Evolutionary conservation across 129 eudicot species (phyloP).

Genomic region (Scalesia atractyloides): DNA sequence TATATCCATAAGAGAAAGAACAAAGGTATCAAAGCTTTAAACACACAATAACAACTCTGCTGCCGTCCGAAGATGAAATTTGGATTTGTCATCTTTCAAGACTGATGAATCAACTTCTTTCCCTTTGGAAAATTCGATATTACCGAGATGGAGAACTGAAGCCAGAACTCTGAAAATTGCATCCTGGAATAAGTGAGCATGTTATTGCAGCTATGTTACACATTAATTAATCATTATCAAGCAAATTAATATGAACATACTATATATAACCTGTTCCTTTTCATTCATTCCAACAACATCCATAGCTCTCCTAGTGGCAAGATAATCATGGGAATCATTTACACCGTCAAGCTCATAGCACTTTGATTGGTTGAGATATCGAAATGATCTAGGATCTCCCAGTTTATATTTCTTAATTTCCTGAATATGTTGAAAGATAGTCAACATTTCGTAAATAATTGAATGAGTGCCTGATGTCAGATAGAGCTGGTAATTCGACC

Average conservation of each 20-base stretch:
- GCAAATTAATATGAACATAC: conserved; percentile 15
- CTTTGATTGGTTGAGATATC: conserved; percentile 84
- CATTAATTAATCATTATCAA: neutral
- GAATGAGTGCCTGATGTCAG: conserved; percentile 3
- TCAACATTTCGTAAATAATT: conserved; percentile 22
- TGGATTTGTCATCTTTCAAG: conserved; percentile 79
- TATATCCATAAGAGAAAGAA: neutral
- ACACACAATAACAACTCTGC: conserved; percentile 83
- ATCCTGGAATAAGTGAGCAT: conserved; percentile 55
- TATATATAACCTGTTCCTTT: conserved; percentile 66
- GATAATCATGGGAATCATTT: conserved; percentile 82
- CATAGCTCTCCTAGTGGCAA: conserved; percentile 99
- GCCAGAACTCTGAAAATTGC: conserved; percentile 98
- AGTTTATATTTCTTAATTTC: conserved; percentile 82
- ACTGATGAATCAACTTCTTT: conserved; percentile 87
- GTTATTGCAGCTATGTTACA: conserved; percentile 32
- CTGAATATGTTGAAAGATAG: conserved; percentile 45
- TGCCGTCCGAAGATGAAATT: conserved; percentile 77
- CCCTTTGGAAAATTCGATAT: conserved; percentile 83
- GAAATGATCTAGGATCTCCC: conserved; percentile 77
- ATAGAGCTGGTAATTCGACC: neutral
- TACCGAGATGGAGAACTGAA: conserved; percentile 96
- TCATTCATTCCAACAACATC: conserved; percentile 91
- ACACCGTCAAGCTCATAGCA: conserved; percentile 83
- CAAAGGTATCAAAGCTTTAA: conserved; percentile 19